Evolutionary conservation across 441 rosid genomes (phyloP), one percentile per base, ranked within the genome.

Genomic region (Populus hybrid): DNA sequence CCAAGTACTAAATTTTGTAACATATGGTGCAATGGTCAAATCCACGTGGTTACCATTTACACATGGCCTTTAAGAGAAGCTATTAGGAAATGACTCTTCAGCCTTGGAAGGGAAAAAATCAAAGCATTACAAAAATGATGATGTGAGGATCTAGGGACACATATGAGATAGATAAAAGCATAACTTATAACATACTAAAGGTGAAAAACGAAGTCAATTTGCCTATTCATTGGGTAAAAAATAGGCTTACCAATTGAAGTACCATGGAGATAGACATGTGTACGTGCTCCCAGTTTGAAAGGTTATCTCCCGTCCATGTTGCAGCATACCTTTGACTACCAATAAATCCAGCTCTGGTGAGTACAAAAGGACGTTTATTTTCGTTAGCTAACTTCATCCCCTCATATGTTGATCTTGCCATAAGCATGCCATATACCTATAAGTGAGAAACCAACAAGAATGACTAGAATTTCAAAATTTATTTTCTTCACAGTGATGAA

Each of bases 291-390:
- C 99, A 94, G 63, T 80, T 94, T 76, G 99, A 96, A 79, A 92
- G 87, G 82, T 96, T 96, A 88, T 96, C 99, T 74, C 98, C 98
- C 0, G 98, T 93, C 99, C 99, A 94, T 23, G 97, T 94, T 38
- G 98, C 99, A 73, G 96, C 98, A 87, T 90, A 92, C 81, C 90
- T 91, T 82, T 96, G 98, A 82, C 97, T 91, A 77, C 98, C 97
- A 72, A 90, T 80, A 75, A 93, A 96, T 85, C 99, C 98, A 85
- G 99, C 99, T 75, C 98, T 90, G 36, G 99, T 91, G 78, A 96
- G 94, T 68, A 96, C 98, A 85, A 96, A 96, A 24, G 99, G 98
- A 67, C 96, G 93, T 84, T 90, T 93, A 79, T 86, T 87, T 86
- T 86, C 77, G 75, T 92, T 80, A 74, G 96, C 94, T 84, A 87